Evolutionary conservation across 345 rosid species (phyloP).

Genomic region (Clarkia xantiana): DNA sequence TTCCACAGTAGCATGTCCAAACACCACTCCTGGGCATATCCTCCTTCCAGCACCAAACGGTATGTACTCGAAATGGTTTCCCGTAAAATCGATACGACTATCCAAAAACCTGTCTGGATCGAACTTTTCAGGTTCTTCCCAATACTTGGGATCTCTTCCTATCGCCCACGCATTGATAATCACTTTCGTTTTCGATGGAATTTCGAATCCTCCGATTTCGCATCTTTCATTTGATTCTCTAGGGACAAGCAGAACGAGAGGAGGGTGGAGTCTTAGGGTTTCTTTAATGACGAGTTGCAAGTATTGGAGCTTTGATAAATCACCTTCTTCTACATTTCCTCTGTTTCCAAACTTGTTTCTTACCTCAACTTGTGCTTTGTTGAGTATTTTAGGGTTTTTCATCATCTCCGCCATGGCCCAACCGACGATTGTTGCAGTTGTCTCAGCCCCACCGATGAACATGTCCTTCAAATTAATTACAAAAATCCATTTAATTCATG

Average conservation of each 20-base stretch:
- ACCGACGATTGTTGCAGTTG: not conserved
- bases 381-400: not conserved
- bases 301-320: not conserved
- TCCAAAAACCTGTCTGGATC: conserved; percentile 4
- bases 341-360: not conserved
- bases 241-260: conserved; percentile 12
- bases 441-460: not conserved
- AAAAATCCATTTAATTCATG: no score
- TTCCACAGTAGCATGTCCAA: not conserved
- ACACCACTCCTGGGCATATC: conserved; percentile 1
- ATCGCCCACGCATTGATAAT: conserved; percentile 16
- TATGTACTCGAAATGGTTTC: conserved; percentile 1
- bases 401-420: conserved; percentile 2
- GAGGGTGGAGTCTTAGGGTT: conserved; percentile 10
- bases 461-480: not conserved
- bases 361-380: conserved; percentile 1
- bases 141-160: conserved; percentile 15
- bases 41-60: conserved; percentile 6
- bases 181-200: conserved; percentile 12
- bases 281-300: not conserved
- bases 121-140: conserved; percentile 1
- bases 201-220: conserved; percentile 12
- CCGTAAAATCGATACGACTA: not conserved
- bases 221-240: conserved; percentile 15
- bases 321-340: not conserved